A percentile compares a stretch with the other conserved stretches of the same genome.
These are phyloP conservation scores for Paecilomyces sp. DNA, from an alignment of 2,329 filamentous ascomycete species.

Conservation along the genomic window DNA sequence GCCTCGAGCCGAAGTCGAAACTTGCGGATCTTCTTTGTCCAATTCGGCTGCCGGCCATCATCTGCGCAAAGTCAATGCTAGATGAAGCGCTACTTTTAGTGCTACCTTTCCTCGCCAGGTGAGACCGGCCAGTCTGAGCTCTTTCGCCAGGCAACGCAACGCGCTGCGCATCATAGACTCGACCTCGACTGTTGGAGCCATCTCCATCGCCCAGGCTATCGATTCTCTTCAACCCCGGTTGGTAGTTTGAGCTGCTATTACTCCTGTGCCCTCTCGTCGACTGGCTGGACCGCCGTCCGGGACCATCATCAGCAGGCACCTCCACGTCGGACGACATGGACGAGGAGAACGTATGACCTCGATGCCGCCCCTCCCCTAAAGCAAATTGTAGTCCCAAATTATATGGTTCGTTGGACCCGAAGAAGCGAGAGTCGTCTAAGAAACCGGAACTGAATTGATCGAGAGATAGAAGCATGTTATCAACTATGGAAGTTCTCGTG, in stretches of 20 bases:
- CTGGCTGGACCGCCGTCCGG: slow-evolving; percentile 35
- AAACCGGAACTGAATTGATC: slow-evolving; percentile 60
- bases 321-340: slow-evolving; percentile 54
- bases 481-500: slow-evolving; percentile 83
- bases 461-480: slow-evolving; percentile 90
- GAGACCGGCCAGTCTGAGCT: slow-evolving; percentile 37
- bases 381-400: slow-evolving; percentile 22
- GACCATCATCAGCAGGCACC: slow-evolving; percentile 28
- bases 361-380: slow-evolving; percentile 34
- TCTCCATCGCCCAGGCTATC: slow-evolving; percentile 52
- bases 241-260: slow-evolving; percentile 72
- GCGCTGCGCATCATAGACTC: slow-evolving; percentile 25
- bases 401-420: slow-evolving; percentile 33
- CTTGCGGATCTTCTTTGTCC: slow-evolving; percentile 37
- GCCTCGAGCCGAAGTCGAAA: slow-evolving; percentile 37
- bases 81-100: slow-evolving; percentile 65
- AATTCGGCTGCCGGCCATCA: slow-evolving; percentile 25
- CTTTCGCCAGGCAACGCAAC: slow-evolving; percentile 16
- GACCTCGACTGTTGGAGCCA: slow-evolving; percentile 30
- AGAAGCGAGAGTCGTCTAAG: slow-evolving; percentile 29
- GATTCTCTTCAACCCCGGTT: slow-evolving; percentile 52
- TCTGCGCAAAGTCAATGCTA: slow-evolving; percentile 64
- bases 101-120: slow-evolving; percentile 56
- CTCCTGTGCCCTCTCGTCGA: slow-evolving; percentile 55
- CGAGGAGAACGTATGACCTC: slow-evolving; percentile 55